These are phyloP conservation scores for Phytopythium delawarense DNA, from an alignment of 352 stramenopile species.

Conservation along the genomic window DNA sequence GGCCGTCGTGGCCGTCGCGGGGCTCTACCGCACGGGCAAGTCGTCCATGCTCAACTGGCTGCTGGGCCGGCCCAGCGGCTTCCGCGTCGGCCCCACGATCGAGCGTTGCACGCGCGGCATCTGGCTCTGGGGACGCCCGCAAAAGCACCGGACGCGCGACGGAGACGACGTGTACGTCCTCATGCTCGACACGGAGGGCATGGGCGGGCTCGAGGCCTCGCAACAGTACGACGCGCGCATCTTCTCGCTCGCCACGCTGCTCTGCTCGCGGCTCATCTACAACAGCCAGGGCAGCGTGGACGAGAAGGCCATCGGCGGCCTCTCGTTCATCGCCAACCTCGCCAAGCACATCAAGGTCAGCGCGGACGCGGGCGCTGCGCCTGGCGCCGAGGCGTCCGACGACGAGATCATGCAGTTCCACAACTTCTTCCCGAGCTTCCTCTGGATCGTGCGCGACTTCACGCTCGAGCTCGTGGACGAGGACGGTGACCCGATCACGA, in stretches of 20 bases:
- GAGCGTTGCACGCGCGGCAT: conserved; percentile 85
- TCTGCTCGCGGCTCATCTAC: conserved; percentile 88
- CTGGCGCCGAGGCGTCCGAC: conserved; percentile 20
- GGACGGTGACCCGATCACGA: conserved; percentile 75
- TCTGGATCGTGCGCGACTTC: conserved; percentile 89
- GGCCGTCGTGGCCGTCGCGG: conserved; percentile 77
- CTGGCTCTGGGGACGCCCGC: conserved; percentile 79
- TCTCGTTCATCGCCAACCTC: conserved; percentile 87
- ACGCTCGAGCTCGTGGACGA: conserved; percentile 83
- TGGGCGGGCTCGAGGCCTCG: conserved; percentile 79
- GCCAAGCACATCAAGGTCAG: conserved; percentile 83
- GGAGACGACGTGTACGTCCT: conserved; percentile 74
- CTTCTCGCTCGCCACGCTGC: conserved; percentile 80
- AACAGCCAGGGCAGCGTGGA: conserved; percentile 86
- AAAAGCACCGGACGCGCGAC: conserved; percentile 53
- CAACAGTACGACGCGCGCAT: conserved; percentile 87
- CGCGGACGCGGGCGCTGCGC: conserved; percentile 21
- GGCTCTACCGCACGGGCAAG: conserved; percentile 87
- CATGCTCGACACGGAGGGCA: conserved; percentile 86
- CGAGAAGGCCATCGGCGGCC: conserved; percentile 76
- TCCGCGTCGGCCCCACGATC: conserved; percentile 78
- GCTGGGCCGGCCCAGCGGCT: conserved; percentile 59
- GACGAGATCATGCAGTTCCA: conserved; percentile 74
- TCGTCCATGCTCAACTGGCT: conserved; percentile 88
- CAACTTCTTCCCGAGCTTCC: conserved; percentile 85